These are phyloP conservation scores for Moesziomyces globuligerus DNA, from an alignment of 1,284 basidiomycete species.

Conservation along the genomic window DNA sequence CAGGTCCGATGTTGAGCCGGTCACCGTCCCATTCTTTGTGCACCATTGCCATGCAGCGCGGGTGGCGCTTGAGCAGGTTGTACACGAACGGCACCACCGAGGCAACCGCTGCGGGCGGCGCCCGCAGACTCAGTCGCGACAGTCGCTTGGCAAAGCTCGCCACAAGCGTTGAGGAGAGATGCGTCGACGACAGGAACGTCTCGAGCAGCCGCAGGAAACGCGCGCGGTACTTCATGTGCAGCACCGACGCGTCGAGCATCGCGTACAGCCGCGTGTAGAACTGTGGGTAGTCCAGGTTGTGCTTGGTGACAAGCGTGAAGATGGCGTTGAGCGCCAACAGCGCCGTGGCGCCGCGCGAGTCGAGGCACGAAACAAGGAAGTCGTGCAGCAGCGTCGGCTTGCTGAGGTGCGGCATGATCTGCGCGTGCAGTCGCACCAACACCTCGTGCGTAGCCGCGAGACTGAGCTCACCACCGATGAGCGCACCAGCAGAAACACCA, in stretches of 20 bases:
- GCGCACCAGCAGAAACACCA: conserved; percentile 10
- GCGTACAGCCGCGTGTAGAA: conserved; percentile 95
- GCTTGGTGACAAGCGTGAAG: conserved; percentile 88
- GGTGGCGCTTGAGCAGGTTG: conserved; percentile 92
- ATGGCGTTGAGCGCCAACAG: conserved; percentile 90
- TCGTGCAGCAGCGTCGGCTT: conserved; percentile 83
- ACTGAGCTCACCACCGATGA: conserved; percentile 69
- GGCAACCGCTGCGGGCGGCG: conserved; percentile 89
- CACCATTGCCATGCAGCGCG: conserved; percentile 90
- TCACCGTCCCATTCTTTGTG: conserved; percentile 71
- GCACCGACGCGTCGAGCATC: conserved; percentile 78
- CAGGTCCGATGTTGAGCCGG: conserved; percentile 57
- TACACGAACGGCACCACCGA: conserved; percentile 93
- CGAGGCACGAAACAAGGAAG: conserved; percentile 89
- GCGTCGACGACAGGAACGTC: conserved; percentile 89
- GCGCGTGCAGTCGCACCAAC: conserved; percentile 82
- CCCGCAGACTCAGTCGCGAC: conserved; percentile 81
- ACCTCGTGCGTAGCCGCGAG: conserved; percentile 73
- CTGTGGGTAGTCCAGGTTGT: conserved; percentile 94
- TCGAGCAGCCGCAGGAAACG: conserved; percentile 94
- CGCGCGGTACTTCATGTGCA: conserved; percentile 91
- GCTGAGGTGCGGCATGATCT: conserved; percentile 84
- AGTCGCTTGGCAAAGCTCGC: conserved; percentile 95
- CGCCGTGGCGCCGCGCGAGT: conserved; percentile 76
- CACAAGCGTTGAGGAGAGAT: conserved; percentile 85